Conservation (phyloP, 139 green algal species). For the Tetradesmus obliquus region DNA sequence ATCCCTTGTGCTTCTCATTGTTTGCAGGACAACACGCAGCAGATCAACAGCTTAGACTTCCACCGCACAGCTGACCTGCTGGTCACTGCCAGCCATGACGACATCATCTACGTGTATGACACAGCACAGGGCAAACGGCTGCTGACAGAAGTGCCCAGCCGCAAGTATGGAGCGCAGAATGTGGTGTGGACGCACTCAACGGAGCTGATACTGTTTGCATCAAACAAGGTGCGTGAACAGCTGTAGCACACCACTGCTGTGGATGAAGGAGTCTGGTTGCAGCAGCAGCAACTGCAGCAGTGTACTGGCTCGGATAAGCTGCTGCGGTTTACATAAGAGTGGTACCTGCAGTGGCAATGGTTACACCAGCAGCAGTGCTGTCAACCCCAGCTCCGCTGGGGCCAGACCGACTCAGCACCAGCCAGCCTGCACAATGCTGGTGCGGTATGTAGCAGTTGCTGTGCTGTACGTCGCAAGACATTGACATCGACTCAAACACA, state of each 20-base stretch:
- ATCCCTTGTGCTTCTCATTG: background rate
- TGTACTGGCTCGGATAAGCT: background rate
- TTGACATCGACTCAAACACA: too few relatives aligned
- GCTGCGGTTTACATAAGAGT: background rate
- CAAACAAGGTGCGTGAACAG: constrained; percentile 73
- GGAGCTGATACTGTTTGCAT: constrained; percentile 80
- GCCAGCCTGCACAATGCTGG: too few relatives aligned
- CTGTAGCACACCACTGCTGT: background rate
- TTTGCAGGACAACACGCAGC: background rate
- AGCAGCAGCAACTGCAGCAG: constrained; percentile 17
- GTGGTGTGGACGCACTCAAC: constrained; percentile 82
- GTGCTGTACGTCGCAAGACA: background rate
- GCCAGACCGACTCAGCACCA: too few relatives aligned
- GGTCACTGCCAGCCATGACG: constrained; percentile 86
- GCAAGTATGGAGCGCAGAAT: constrained; percentile 82
- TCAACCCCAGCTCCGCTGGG: too few relatives aligned
- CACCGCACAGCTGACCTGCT: constrained; percentile 89
- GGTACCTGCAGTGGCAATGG: too few relatives aligned
- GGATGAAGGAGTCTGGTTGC: too few relatives aligned
- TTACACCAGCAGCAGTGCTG: too few relatives aligned
- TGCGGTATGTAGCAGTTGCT: too few relatives aligned
- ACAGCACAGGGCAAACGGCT: constrained; percentile 49
- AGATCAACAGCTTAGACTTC: constrained; percentile 93
- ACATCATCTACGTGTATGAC: constrained; percentile 89
- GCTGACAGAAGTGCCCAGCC: constrained; percentile 62